Base-by-base conservation (phyloP, 306 rosid genomes). In the Heteromeles arbutifolia region DNA sequence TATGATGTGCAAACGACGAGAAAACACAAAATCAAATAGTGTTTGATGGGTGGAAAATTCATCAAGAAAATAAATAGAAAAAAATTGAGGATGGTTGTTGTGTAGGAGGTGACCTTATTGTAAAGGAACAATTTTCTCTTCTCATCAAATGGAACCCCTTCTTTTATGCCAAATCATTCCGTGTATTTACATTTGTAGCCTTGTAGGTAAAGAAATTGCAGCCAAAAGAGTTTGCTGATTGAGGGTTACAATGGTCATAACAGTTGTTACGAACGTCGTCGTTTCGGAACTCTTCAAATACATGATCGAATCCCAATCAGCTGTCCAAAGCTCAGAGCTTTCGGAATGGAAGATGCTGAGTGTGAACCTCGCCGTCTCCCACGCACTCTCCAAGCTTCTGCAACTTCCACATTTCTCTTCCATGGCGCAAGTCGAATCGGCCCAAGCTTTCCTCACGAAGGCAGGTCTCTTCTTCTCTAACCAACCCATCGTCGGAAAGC, bases 371-470 rank as follows among this genome's bases (percentile, higher is more conserved):
- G 22, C 75, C 13, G 48, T 70, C 65, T 74, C 80, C 3, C 73
- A 73, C 59, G 25, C 72, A 17, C 66, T 74, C 5, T 70, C 79
- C 77, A 63, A 76, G 70, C 72, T 87, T 76, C 77, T 43, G 56
- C 84, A 21, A 8, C 77, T 37, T 58, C 82, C 57, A 19, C 69
- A 79, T 18, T 66, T 91, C 19, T 73, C 87, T 72, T 89, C 85
- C 81, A 83, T 87, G 83, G 78, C 57, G 74, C 80, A 86, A 77
- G 48, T 87, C 39, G 84, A 78, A 73, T 81, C 81, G 34, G 70
- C 75, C 61, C 92, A 88, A 73, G 89, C 86, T 21, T 24, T 83
- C 4, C 57, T 89, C 78, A 75, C 84, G 80, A 91, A 87, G 78
- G 24, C 82, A 5, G 89, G 92, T 25, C 67, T 87, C 66, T 78